Evolutionary conservation across 371 early-diverging fungal species (phyloP).

Genomic region (Zopfochytrium polystomum): DNA sequence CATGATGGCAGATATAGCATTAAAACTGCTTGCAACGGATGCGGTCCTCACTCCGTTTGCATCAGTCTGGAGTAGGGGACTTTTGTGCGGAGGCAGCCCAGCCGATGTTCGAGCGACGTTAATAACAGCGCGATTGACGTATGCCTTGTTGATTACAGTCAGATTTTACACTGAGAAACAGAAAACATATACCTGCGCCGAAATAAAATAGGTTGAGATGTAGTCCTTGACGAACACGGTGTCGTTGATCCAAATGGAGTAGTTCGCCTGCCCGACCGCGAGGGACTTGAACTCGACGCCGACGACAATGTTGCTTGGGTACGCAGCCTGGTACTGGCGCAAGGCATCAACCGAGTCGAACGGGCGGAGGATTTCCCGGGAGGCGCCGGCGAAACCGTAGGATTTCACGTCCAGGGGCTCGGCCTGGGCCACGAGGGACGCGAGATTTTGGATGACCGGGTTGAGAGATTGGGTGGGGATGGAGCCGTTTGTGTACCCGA

Average conservation of each 20-base stretch:
- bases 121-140: conserved; percentile 7
- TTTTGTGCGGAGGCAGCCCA: background rate
- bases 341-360: conserved; percentile 16
- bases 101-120: background rate
- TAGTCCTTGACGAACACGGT: background rate
- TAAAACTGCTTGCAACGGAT: background rate
- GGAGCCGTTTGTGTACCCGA: no score
- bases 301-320: background rate
- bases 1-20: background rate
- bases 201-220: background rate
- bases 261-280: background rate
- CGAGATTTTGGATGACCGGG: conserved; percentile 1
- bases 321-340: background rate
- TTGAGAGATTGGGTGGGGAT: no score
- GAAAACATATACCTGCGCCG: conserved; percentile 3
- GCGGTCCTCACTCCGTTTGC: conserved; percentile 5
- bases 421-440: conserved; percentile 4
- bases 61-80: conserved; percentile 3
- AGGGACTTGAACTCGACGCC: background rate
- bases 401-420: no score
- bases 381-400: no score
- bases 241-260: conserved; percentile 10
- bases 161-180: background rate
- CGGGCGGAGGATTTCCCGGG: conserved; percentile 15
- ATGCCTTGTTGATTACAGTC: background rate